These are phyloP conservation scores for Russula vinacea DNA, from an alignment of 768 basidiomycete genomes.

Conservation along the genomic window DNA sequence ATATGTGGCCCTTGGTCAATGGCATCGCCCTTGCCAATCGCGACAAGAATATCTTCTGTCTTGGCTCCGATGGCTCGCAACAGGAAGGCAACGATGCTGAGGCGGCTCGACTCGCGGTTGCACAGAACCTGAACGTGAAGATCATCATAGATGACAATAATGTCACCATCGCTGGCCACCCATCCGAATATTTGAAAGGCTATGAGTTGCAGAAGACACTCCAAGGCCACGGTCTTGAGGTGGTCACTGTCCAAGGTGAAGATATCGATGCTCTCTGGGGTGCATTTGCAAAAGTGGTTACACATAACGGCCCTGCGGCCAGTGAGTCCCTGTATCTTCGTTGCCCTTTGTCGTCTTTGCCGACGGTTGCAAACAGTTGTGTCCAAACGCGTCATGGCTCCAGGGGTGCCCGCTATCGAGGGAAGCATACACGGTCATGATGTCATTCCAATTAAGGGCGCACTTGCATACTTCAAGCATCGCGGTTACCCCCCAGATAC, in stretches of 20 bases:
- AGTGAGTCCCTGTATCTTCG: conserved; percentile 41
- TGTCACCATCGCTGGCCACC: conserved; percentile 90
- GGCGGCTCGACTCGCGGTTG: conserved; percentile 83
- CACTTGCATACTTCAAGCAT: conserved; percentile 65
- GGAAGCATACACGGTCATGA: conserved; percentile 81
- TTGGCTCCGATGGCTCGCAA: conserved; percentile 88
- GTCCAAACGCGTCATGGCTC: conserved; percentile 53
- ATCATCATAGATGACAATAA: conserved; percentile 87
- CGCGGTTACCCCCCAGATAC: conserved; percentile 53
- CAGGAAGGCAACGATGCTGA: conserved; percentile 92
- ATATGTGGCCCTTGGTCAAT: conserved; percentile 88
- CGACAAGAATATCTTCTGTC: conserved; percentile 72
- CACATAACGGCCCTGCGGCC: conserved; percentile 72
- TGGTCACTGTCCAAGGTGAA: conserved; percentile 70
- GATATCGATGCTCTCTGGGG: conserved; percentile 76
- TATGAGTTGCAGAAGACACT: conserved; percentile 70
- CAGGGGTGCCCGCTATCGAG: conserved; percentile 60
- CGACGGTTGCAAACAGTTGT: conserved; percentile 47
- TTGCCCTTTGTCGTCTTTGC: neutral
- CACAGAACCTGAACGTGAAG: conserved; percentile 79
- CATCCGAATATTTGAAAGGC: conserved; percentile 80
- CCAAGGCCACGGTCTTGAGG: conserved; percentile 78
- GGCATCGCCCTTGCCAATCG: conserved; percentile 78
- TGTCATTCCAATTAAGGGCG: conserved; percentile 78
- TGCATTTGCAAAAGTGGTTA: conserved; percentile 54